These are phyloP conservation scores for Teunomyces pallodes DNA, from an alignment of 805 yeast genomes.

Conservation along the genomic window DNA sequence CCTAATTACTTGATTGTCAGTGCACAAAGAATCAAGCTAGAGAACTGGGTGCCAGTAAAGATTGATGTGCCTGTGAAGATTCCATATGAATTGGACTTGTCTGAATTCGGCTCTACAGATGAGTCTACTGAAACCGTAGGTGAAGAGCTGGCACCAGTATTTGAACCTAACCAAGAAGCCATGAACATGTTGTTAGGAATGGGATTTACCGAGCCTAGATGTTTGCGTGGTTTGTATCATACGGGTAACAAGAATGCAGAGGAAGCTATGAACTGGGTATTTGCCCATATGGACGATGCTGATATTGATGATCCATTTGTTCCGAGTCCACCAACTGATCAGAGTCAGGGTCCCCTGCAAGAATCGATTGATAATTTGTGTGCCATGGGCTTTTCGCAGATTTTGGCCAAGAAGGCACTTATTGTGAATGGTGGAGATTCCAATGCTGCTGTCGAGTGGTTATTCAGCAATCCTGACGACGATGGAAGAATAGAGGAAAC, in stretches of 20 bases:
- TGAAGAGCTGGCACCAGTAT: slow-evolving; percentile 18
- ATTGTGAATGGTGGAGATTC: slow-evolving; percentile 55
- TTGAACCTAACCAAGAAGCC: slow-evolving; percentile 55
- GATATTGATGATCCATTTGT: slow-evolving; percentile 67
- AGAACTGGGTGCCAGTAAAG: slow-evolving; percentile 88
- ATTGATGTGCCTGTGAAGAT: slow-evolving; percentile 66
- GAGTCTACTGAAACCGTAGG: slow-evolving; percentile 18
- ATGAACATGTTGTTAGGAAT: slow-evolving; percentile 60
- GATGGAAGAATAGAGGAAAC: slow-evolving; percentile 50
- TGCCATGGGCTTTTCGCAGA: slow-evolving; percentile 75
- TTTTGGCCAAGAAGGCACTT: slow-evolving; percentile 73
- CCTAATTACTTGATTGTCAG: slow-evolving; percentile 73
- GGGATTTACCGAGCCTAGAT: slow-evolving; percentile 82
- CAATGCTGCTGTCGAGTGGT: slow-evolving; percentile 87
- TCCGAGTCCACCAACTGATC: slow-evolving; percentile 17
- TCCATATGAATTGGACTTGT: slow-evolving; percentile 47
- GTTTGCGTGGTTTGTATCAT: slow-evolving; percentile 62
- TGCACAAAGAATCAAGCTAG: slow-evolving; percentile 76
- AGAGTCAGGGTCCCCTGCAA: slow-evolving; percentile 20
- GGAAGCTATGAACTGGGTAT: slow-evolving; percentile 85
- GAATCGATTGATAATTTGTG: slow-evolving; percentile 48
- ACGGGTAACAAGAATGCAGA: slow-evolving; percentile 70
- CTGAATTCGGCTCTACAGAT: slow-evolving; percentile 28
- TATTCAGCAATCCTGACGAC: slow-evolving; percentile 79
- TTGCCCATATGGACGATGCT: slow-evolving; percentile 83